These are phyloP conservation scores for Royoungia palumana DNA, from an alignment of 768 basidiomycete genomes.

Conservation along the genomic window DNA sequence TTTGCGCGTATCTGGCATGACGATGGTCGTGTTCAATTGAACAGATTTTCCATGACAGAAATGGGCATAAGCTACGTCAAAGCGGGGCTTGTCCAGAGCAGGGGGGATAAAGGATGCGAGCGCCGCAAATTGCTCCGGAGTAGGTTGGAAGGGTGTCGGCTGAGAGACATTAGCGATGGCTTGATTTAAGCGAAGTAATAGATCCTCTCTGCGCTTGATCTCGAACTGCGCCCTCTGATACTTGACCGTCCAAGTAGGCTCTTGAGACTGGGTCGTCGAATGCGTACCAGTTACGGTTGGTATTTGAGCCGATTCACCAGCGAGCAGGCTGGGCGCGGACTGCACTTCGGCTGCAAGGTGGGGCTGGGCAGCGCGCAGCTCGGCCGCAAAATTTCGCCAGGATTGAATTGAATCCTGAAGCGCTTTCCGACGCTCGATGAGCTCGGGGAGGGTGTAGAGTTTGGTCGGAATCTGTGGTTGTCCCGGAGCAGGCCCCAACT, in stretches of 20 bases:
- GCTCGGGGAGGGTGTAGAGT: conserved; percentile 25
- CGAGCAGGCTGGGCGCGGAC: background rate
- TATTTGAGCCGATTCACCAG: background rate
- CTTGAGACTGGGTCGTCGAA: conserved; percentile 9
- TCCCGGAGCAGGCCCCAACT: conserved; percentile 16
- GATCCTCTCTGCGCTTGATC: conserved; percentile 30
- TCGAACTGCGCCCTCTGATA: conserved; percentile 27
- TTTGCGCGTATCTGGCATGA: conserved; percentile 27
- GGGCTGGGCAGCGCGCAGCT: conserved; percentile 17
- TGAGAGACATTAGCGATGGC: conserved; percentile 24
- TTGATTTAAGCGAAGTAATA: conserved; percentile 26
- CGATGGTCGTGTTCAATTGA: conserved; percentile 24
- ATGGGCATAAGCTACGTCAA: conserved; percentile 27
- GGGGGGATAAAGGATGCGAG: conserved; percentile 29
- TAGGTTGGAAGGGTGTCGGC: conserved; percentile 13
- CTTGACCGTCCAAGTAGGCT: conserved; percentile 20
- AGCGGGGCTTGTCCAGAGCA: conserved; percentile 26
- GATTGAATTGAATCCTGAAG: conserved; percentile 29
- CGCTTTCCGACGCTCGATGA: conserved; percentile 19
- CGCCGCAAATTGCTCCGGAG: conserved; percentile 23
- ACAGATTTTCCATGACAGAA: conserved; percentile 29
- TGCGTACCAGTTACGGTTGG: background rate
- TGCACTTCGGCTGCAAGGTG: conserved; percentile 7
- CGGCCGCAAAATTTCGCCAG: conserved; percentile 18
- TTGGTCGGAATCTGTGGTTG: conserved; percentile 17